Percentiles rank a stretch among this genome's conserved stretches.
Evolutionary conservation across 2,329 filamentous ascomycete genomes (phyloP).

Genomic region (Cryoendolithus antarcticus): DNA sequence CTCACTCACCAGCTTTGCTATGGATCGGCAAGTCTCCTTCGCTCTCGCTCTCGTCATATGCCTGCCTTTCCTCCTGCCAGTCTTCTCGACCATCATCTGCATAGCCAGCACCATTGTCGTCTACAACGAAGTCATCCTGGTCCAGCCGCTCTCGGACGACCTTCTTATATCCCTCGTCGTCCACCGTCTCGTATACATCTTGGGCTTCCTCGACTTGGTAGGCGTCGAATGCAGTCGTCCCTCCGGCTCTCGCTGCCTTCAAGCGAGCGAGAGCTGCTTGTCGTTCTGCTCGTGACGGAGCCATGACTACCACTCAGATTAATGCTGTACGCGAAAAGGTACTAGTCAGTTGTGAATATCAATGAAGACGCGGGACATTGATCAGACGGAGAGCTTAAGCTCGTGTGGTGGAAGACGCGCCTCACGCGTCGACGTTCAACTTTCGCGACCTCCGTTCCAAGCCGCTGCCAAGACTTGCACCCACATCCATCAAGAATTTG

Average conservation of each 20-base stretch:
- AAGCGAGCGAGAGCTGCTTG: slow-evolving; percentile 52
- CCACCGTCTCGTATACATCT: slow-evolving; percentile 87
- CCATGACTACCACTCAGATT: slow-evolving; percentile 11
- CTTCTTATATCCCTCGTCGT: slow-evolving; percentile 95
- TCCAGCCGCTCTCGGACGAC: slow-evolving; percentile 80
- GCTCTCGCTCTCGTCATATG: slow-evolving; percentile 60
- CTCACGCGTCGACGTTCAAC: too few species aligned
- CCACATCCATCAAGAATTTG: too few species aligned
- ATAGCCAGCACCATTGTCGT: slow-evolving; percentile 95
- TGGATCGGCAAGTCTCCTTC: slow-evolving; percentile 52
- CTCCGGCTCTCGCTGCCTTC: slow-evolving; percentile 68
- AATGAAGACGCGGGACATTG: too few species aligned
- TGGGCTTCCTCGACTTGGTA: slow-evolving; percentile 79
- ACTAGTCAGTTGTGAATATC: too few species aligned
- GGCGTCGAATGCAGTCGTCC: slow-evolving; percentile 78
- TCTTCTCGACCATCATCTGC: slow-evolving; percentile 94
- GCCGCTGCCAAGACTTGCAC: too few species aligned
- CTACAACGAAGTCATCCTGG: slow-evolving; percentile 94
- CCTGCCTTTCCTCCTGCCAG: slow-evolving; percentile 61
- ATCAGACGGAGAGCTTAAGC: too few species aligned
- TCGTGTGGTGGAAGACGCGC: too few species aligned
- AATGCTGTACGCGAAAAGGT: too few species aligned
- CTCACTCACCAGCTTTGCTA: slow-evolving; percentile 43
- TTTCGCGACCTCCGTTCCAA: too few species aligned
- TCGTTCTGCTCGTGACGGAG: slow-evolving; percentile 20